Evolutionary conservation across 139 green algal genomes (phyloP), one percentile per base, ranked within the genome.

Genomic region (Ettlia oleoabundans): DNA sequence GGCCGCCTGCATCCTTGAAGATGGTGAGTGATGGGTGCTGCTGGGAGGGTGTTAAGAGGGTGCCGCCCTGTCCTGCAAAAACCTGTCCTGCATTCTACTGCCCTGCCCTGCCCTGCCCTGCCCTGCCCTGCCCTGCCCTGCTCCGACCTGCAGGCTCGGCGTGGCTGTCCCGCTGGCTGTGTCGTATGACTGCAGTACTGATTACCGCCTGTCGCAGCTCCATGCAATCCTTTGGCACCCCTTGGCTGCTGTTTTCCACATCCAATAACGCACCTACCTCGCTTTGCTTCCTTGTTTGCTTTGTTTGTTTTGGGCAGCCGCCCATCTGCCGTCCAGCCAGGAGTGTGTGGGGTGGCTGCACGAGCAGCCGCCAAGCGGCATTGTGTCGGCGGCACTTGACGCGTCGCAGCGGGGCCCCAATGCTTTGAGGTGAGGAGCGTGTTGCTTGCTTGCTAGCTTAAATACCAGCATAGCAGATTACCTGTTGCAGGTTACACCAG

Each of bases 281-380:
- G 32, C 37, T 41, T 19, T 15, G 1, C 32, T 40, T 26, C 21
- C 40, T 28, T 65, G 7, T 24, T 33, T 58, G 13, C 15, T 58
- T 58, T 58, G 47, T 58, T 10, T 58, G 47, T 15, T 58, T 75
- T 32, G 3, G 33, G 51, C 72, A 78, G 72, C 72, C 21, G 35
- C 47, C 72, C 35, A 24, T 33, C 21, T 78, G 51, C 73, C 73
- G 1, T 22, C 37, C 52, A 80, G 73, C 73, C 73, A 80, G 28
- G 73, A 52, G 0, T 80, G 67, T 68, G 73, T 80, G 73, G 73
- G 52, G 24, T 80, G 73, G 73, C 53, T 80, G 73, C 35, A 33
- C 5, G 52, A 68, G 32, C 73, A 80, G 73, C 73, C 73, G 7
- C 73, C 73, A 10, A 80, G 73, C 53, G 62, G 52, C 53, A 80